Base-by-base conservation (phyloP, 2,329 filamentous ascomycete genomes). In the Bertia moriformis region DNA sequence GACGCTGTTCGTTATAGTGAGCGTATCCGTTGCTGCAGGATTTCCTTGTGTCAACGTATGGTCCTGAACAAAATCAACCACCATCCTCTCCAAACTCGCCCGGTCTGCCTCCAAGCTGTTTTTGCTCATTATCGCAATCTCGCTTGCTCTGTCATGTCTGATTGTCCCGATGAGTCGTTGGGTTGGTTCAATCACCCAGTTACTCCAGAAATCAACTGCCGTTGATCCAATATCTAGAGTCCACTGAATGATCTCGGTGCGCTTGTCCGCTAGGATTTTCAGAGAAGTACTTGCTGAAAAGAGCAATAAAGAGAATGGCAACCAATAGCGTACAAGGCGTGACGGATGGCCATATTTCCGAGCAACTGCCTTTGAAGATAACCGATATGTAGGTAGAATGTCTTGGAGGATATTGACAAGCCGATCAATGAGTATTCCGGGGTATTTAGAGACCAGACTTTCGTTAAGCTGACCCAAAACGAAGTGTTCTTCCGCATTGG, bases 51-150 rank as follows among this genome's bases (percentile, higher is more conserved):
- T 69, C 39, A 74, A 68, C 1, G 85, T 83, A 50, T 87, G 86
- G 48, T 94, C 87, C 7, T 79, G 63, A 3, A 88, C 84, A 62
- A 98, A 98, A 48, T 96, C 91, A 27, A 98, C 81, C 3, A 98
- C 93, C 91, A 98, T 98, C 37, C 91, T 80, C 57, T 98, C 89
- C 20, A 98, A 65, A 52, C 87, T 95, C 40, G 87, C 85, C 20
- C 86, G 77, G 54, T 98, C 91, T 1, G 88, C 87, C 54, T 82
- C 79, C 17, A 98, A 70, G 47, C 87, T 95, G 47, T 89, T 82
- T 42, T 86, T 84, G 61, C 87, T 95, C 83, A 98, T 91, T 46
- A 98, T 83, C 35, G 89, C 91, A 46, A 98, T 89, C 54, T 96
- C 89, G 53, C 86, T 94, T 47, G 78, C 82, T 49, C 84, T 78